Evolutionary conservation across 176 grass and related monocot species (phyloP).

Genomic region (Hordeum vulgare): DNA sequence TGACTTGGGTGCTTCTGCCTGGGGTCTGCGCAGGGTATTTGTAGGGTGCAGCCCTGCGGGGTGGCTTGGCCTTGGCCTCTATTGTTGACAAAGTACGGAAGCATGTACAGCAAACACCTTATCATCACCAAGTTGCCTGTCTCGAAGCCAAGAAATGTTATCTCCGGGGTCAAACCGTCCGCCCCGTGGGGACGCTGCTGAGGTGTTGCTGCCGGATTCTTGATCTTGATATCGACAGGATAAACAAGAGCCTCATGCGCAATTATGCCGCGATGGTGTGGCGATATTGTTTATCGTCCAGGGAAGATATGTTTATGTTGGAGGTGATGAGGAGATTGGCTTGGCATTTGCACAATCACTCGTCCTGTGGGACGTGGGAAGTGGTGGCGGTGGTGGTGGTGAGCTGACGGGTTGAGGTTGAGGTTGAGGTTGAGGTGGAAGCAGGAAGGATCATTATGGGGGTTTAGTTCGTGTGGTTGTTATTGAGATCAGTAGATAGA

Average conservation of each 20-base stretch:
- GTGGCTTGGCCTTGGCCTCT: conserved; percentile 5
- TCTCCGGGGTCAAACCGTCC: conserved; percentile 27
- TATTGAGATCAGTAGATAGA: conserved; percentile 24
- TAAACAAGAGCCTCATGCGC: conserved; percentile 41
- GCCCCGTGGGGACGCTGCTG: conserved; percentile 22
- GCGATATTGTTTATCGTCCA: conserved; percentile 26
- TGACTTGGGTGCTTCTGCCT: conserved; percentile 23
- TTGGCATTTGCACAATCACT: conserved; percentile 31
- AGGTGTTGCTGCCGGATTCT: conserved; percentile 33
- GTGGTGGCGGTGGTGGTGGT: conserved; percentile 32
- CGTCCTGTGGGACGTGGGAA: conserved; percentile 48
- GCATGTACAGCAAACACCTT: conserved; percentile 3
- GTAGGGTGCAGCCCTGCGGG: conserved; percentile 23
- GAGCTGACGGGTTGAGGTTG: background rate
- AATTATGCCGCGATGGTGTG: conserved; percentile 31
- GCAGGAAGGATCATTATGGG: background rate
- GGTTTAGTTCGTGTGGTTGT: conserved; percentile 18
- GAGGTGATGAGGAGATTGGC: conserved; percentile 2
- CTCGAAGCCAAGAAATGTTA: conserved; percentile 11
- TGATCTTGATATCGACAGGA: conserved; percentile 36
- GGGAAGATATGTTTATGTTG: conserved; percentile 31
- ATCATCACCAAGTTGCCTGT: conserved; percentile 32
- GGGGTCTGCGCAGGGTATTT: conserved; percentile 30
- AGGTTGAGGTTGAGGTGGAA: conserved; percentile 11
- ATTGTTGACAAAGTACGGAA: conserved; percentile 34